These are phyloP conservation scores for Toxicodendron radicans DNA, from an alignment of 345 rosid genomes.

Conservation along the genomic window DNA sequence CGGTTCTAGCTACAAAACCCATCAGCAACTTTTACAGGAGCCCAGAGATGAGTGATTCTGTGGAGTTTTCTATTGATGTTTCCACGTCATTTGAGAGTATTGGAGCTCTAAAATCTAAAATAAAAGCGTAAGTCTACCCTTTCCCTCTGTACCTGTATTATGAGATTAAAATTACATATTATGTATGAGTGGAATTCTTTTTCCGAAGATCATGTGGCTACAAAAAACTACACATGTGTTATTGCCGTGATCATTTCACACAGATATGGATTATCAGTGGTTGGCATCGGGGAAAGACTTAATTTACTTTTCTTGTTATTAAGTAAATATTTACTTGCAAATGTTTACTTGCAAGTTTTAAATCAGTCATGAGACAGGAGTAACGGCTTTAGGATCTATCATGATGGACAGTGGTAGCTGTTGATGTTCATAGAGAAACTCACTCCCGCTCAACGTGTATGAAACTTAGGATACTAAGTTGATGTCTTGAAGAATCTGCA, in stretches of 20 bases:
- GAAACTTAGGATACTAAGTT: neutral
- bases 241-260: too few species aligned
- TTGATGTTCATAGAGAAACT: neutral
- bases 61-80: constrained; percentile 60
- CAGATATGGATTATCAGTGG: too few species aligned
- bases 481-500: too few species aligned
- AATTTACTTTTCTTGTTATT: too few species aligned
- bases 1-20: constrained; percentile 57
- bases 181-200: neutral
- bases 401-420: neutral
- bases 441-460: neutral
- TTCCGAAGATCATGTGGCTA: neutral
- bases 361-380: neutral
- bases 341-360: neutral
- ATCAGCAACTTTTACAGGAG: constrained; percentile 75
- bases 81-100: constrained; percentile 62
- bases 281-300: too few species aligned
- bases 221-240: neutral
- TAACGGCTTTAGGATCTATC: neutral
- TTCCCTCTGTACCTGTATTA: neutral
- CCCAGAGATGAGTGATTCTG: constrained; percentile 76
- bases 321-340: neutral
- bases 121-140: constrained; percentile 43
- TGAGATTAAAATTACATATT: neutral
- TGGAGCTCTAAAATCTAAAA: constrained; percentile 47